Conservation (phyloP, 306 rosid genomes). For the Mimosa bimucronata region DNA sequence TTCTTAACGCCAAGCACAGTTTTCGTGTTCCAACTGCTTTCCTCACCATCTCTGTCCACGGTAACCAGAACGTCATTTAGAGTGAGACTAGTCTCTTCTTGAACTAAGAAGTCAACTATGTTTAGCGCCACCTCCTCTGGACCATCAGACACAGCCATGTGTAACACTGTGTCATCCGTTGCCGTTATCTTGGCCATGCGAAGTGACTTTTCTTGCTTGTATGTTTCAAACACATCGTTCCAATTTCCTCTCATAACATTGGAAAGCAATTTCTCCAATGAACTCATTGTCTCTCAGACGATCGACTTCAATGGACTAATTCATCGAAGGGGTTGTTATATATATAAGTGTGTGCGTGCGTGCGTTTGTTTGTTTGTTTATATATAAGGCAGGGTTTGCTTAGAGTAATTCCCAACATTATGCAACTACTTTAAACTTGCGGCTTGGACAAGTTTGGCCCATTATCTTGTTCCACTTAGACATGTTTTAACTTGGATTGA, state of each 20-base stretch:
- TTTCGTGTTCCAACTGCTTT: background rate
- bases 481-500: background rate
- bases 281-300: background rate
- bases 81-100: background rate
- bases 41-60: background rate
- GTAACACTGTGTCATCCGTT: background rate
- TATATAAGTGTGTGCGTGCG: too few relatives aligned
- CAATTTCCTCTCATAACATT: background rate
- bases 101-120: background rate
- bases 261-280: background rate
- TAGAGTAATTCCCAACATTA: background rate
- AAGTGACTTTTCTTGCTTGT: background rate
- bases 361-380: too few relatives aligned
- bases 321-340: background rate
- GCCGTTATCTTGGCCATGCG: background rate
- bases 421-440: too few relatives aligned
- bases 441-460: too few relatives aligned
- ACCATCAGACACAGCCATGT: background rate
- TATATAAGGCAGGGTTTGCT: background rate
- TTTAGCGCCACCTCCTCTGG: fast-evolving
- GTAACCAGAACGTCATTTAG: background rate
- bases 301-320: background rate
- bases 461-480: background rate
- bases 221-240: background rate
- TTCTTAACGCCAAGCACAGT: background rate